Evolutionary conservation across 768 basidiomycete genomes (phyloP).

Genomic region (Lentinula boryana): DNA sequence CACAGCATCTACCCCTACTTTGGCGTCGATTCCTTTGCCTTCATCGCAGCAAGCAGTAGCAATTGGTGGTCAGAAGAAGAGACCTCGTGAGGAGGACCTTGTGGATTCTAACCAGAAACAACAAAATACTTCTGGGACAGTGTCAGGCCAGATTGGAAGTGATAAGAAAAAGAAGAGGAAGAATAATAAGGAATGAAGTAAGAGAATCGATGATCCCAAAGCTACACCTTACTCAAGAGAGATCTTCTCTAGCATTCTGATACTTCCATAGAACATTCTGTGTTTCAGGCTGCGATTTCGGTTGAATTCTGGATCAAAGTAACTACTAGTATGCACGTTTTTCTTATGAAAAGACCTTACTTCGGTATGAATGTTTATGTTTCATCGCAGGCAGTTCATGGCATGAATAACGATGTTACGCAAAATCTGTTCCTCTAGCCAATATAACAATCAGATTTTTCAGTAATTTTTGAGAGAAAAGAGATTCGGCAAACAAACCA

Average conservation of each 20-base stretch:
- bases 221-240: background rate
- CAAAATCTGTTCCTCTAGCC: background rate
- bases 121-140: background rate
- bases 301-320: background rate
- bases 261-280: background rate
- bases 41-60: background rate
- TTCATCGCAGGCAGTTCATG: background rate
- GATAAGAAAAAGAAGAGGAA: slow-evolving; percentile 25
- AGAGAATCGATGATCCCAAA: background rate
- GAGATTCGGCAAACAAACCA: too few relatives aligned
- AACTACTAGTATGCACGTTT: background rate
- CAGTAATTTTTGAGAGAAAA: too few relatives aligned
- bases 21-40: background rate
- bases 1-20: background rate
- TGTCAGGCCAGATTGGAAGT: background rate
- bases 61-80: slow-evolving; percentile 9
- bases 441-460: background rate
- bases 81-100: slow-evolving; percentile 16
- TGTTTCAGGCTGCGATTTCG: background rate
- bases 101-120: background rate
- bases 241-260: background rate
- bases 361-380: background rate
- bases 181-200: slow-evolving; percentile 14
- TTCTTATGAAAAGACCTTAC: background rate
- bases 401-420: background rate